These are phyloP conservation scores for Colletotrichum sp. DNA, from an alignment of 2,329 filamentous ascomycete species.

Conservation along the genomic window DNA sequence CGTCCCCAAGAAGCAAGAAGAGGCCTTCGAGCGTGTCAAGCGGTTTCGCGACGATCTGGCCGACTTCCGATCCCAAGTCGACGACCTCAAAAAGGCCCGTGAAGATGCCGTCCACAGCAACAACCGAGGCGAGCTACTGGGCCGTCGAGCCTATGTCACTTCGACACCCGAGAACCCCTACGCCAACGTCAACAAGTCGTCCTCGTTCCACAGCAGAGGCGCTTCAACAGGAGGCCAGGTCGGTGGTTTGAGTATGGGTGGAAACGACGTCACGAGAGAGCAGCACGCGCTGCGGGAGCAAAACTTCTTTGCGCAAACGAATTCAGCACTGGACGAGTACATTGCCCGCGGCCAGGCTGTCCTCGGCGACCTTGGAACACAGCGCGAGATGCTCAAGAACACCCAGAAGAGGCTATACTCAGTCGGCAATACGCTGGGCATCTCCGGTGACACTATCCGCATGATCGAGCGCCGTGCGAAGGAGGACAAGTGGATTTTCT, in stretches of 20 bases:
- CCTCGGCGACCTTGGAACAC: slow-evolving; percentile 84
- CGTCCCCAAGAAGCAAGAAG: slow-evolving; percentile 88
- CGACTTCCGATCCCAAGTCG: slow-evolving; percentile 80
- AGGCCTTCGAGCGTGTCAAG: slow-evolving; percentile 84
- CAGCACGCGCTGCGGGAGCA: slow-evolving; percentile 88
- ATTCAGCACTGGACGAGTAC: slow-evolving; percentile 90
- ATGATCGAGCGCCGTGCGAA: slow-evolving; percentile 92
- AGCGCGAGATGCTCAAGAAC: slow-evolving; percentile 93
- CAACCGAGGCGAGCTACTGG: slow-evolving; percentile 83
- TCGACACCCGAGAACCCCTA: slow-evolving; percentile 91
- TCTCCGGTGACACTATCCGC: slow-evolving; percentile 94
- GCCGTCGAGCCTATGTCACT: slow-evolving; percentile 82
- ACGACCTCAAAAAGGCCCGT: slow-evolving; percentile 75
- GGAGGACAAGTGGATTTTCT: slow-evolving; percentile 99
- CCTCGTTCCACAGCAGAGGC: slow-evolving; percentile 46
- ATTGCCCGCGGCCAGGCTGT: slow-evolving; percentile 90
- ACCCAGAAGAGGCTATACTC: slow-evolving; percentile 91
- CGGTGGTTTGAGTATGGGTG: slow-evolving; percentile 51
- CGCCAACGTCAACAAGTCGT: slow-evolving; percentile 55
- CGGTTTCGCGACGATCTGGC: slow-evolving; percentile 84
- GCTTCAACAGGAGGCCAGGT: slow-evolving; percentile 38
- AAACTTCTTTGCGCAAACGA: slow-evolving; percentile 82
- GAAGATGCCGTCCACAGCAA: slow-evolving; percentile 73
- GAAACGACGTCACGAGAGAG: slow-evolving; percentile 74
- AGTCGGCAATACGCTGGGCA: slow-evolving; percentile 90